These are phyloP conservation scores for Amaranthus cruentus DNA, from an alignment of 148 eudicot species.

Conservation along the genomic window DNA sequence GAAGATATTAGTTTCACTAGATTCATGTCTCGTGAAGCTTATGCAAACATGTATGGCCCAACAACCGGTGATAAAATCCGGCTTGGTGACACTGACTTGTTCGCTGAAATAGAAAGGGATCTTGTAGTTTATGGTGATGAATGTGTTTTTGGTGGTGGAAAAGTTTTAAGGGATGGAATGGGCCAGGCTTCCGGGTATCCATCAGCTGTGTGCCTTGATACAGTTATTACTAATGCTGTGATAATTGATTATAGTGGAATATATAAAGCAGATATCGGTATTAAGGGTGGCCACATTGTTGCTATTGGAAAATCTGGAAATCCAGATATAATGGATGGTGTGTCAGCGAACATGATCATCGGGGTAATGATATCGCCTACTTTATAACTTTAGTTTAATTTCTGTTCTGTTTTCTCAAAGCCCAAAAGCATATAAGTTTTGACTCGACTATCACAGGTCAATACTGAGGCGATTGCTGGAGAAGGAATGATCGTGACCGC, in stretches of 20 bases:
- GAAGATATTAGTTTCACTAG: slow-evolving; percentile 52
- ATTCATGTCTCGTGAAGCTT: slow-evolving; percentile 61
- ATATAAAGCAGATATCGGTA: slow-evolving; percentile 88
- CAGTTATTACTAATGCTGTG: slow-evolving; percentile 90
- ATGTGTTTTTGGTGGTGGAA: slow-evolving; percentile 97
- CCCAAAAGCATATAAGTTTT: slow-evolving; percentile 6
- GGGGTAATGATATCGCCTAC: slow-evolving; percentile 53
- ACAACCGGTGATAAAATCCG: slow-evolving; percentile 89
- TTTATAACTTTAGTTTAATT: neutral
- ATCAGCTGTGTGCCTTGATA: slow-evolving; percentile 61
- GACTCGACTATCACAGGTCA: slow-evolving; percentile 45
- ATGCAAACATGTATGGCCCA: slow-evolving; percentile 93
- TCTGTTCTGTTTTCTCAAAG: neutral
- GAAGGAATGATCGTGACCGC: slow-evolving; percentile 94
- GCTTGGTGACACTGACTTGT: slow-evolving; percentile 87
- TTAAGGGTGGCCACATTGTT: slow-evolving; percentile 66
- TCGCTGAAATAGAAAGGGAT: slow-evolving; percentile 90
- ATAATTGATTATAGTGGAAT: slow-evolving; percentile 94
- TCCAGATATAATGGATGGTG: slow-evolving; percentile 86
- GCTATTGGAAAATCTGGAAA: slow-evolving; percentile 89
- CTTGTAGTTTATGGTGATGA: slow-evolving; percentile 82
- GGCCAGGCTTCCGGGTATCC: slow-evolving; percentile 86
- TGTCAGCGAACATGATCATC: slow-evolving; percentile 53
- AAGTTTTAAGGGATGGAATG: slow-evolving; percentile 93
- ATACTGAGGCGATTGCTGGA: slow-evolving; percentile 96